Evolutionary conservation across 805 yeast species (phyloP), one percentile per base, ranked within the genome.

Genomic region (Wickerhamiella kazuoi): DNA sequence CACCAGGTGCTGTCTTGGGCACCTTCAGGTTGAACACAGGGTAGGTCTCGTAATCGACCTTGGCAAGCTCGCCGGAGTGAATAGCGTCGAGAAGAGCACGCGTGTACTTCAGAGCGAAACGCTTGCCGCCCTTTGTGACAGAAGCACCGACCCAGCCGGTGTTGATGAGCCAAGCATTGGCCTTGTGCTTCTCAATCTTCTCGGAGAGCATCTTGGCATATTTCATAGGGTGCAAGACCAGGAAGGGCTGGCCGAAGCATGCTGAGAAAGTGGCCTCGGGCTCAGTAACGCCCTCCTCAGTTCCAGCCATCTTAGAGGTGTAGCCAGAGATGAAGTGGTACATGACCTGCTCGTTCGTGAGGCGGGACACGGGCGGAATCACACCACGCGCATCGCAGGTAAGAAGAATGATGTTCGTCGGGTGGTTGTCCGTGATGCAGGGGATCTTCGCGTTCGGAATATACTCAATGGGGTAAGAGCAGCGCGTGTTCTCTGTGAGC

Each of bases 281-380:
- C 67, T 87, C 96, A 46, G 96, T 86, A 49, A 87, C 82, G 64
- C 98, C 98, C 62, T 82, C 93, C 67, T 87, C 98, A 39, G 98
- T 87, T 62, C 97, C 97, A 46, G 98, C 95, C 94, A 87, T 87
- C 74, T 90, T 87, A 41, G 97, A 87, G 46, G 98, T 87, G 73
- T 87, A 87, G 55, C 98, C 98, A 47, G 94, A 79, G 53, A 87
- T 87, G 67, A 87, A 87, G 67, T 87, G 97, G 72, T 90, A 87
- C 97, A 90, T 87, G 49, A 87, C 97, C 67, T 87, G 97, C 52
- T 87, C 81, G 57, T 83, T 83, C 31, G 93, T 72, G 60, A 87
- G 73, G 64, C 78, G 82, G 47, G 96, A 84, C 47, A 87, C 93
- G 47, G 97, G 97, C 40, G 98, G 98, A 53, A 87, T 70, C 30